Conservation (phyloP, 2,329 filamentous ascomycete species). For the Fusarium solani-melongenae region DNA sequence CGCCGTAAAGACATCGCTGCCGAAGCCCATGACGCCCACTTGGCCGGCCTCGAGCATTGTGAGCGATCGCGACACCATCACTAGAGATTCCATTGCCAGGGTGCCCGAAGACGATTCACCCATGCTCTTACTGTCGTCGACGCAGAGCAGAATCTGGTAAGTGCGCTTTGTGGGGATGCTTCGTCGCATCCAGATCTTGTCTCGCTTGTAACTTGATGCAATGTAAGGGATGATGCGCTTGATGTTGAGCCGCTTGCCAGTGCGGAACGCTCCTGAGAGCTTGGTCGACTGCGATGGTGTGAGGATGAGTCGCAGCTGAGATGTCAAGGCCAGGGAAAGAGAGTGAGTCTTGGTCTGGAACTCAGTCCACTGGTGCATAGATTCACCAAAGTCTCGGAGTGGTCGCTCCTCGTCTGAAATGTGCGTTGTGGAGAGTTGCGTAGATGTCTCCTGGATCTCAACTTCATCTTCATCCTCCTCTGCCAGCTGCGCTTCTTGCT, state of each 20-base stretch:
- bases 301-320: slow-evolving; percentile 94
- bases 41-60: slow-evolving; percentile 95
- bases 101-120: slow-evolving; percentile 79
- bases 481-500: slow-evolving; percentile 56
- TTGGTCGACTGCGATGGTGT: slow-evolving; percentile 95
- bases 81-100: slow-evolving; percentile 92
- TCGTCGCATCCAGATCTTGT: slow-evolving; percentile 99
- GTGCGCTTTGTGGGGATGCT: slow-evolving; percentile 90
- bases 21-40: slow-evolving; percentile 91
- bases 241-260: slow-evolving; percentile 97
- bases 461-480: slow-evolving; percentile 63
- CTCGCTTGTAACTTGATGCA: slow-evolving; percentile 95
- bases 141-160: slow-evolving; percentile 97
- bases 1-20: slow-evolving; percentile 82
- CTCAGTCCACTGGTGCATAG: slow-evolving; percentile 82
- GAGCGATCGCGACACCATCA: slow-evolving; percentile 87
- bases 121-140: slow-evolving; percentile 97
- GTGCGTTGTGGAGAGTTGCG: slow-evolving; percentile 79
- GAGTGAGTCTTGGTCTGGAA: slow-evolving; percentile 88
- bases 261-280: slow-evolving; percentile 95
- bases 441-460: slow-evolving; percentile 63
- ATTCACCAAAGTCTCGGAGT: slow-evolving; percentile 62
- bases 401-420: slow-evolving; percentile 61
- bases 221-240: slow-evolving; percentile 99
- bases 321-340: slow-evolving; percentile 88